phyloP scores from a whole-genome alignment of 352 stramenopile genomes.

The Pythium sukuiense region DNA sequence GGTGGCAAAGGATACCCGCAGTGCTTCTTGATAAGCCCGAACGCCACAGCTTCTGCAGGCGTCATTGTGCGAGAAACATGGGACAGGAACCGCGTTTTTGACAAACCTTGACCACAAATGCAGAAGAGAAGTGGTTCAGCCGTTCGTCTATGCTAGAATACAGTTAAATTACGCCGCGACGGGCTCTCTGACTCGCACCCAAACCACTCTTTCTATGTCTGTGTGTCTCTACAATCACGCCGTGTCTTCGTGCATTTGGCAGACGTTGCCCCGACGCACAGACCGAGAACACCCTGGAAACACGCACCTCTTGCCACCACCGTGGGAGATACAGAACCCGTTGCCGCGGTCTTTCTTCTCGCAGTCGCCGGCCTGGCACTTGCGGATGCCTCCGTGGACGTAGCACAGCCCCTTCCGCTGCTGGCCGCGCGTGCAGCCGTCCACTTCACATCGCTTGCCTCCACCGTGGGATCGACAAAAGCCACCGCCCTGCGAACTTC shows the following conservation, averaged over 20 bases:
- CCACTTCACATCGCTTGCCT: conserved; percentile 78
- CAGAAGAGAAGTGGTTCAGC: not conserved
- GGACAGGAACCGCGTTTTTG: not conserved
- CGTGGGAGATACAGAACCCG: conserved; percentile 69
- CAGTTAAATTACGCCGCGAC: not conserved
- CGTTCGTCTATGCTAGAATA: not conserved
- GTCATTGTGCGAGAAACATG: not conserved
- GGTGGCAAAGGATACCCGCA: not conserved
- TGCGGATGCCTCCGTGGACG: conserved; percentile 81
- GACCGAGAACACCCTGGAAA: conserved; percentile 44
- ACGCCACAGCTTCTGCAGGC: not conserved
- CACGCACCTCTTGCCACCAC: conserved; percentile 58
- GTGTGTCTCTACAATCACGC: not conserved
- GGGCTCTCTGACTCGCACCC: not conserved
- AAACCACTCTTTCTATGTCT: not conserved
- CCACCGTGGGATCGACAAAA: conserved; percentile 81
- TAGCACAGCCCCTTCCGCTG: conserved; percentile 85
- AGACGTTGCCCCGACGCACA: conserved; percentile 56
- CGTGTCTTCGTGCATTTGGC: conserved; percentile 52
- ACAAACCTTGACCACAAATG: too few species aligned
- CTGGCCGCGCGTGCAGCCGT: conserved; percentile 66
- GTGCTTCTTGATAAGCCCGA: not conserved
- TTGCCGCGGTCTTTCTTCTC: conserved; percentile 89
- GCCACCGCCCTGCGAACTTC: conserved; percentile 75
- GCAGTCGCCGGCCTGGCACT: conserved; percentile 68